Percentiles rank a stretch among this genome's conserved stretches.
Conservation (phyloP, 164 flowering plant genomes). For the Chloranthus sessilifolius region DNA sequence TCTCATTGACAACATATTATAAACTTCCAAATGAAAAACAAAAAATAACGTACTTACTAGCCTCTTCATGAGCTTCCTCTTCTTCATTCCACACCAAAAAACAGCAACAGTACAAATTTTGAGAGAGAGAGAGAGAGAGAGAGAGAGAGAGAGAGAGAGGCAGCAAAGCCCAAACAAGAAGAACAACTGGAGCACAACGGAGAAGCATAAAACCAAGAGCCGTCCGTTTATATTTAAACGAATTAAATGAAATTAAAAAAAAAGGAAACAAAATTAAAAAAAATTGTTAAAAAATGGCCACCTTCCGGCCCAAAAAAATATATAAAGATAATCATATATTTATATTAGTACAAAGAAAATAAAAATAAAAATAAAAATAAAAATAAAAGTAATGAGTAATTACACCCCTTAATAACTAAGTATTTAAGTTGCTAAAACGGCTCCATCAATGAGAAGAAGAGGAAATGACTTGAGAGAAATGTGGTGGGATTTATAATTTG, state of each 20-base stretch:
- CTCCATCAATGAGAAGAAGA: too few relatives aligned
- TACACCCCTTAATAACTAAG: too few relatives aligned
- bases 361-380: not conserved
- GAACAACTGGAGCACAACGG: not conserved
- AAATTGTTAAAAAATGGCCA: not conserved
- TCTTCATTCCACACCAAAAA: conserved; percentile 17
- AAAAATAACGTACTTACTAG: conserved; percentile 81
- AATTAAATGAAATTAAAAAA: not conserved
- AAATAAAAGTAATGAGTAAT: not conserved
- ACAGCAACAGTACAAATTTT: conserved; percentile 2
- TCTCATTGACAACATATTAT: not conserved
- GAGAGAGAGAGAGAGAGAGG: conserved; percentile 2
- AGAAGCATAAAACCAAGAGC: conserved; percentile 6
- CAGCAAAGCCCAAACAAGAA: not conserved
- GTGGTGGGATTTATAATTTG: too few relatives aligned
- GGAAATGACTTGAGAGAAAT: too few relatives aligned
- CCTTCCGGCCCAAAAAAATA: conserved; percentile 2
- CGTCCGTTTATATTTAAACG: conserved; percentile 4
- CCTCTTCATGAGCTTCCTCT: conserved; percentile 51
- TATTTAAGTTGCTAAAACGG: too few relatives aligned
- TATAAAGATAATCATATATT: too few relatives aligned
- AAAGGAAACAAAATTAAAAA: not conserved
- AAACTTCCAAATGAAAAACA: not conserved
- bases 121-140: not conserved
- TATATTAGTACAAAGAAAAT: too few relatives aligned